A percentile compares a stretch with the other conserved stretches of the same genome.
These are phyloP conservation scores for Oryza nivara DNA, from an alignment of 176 grass and related monocot species.

Conservation along the genomic window DNA sequence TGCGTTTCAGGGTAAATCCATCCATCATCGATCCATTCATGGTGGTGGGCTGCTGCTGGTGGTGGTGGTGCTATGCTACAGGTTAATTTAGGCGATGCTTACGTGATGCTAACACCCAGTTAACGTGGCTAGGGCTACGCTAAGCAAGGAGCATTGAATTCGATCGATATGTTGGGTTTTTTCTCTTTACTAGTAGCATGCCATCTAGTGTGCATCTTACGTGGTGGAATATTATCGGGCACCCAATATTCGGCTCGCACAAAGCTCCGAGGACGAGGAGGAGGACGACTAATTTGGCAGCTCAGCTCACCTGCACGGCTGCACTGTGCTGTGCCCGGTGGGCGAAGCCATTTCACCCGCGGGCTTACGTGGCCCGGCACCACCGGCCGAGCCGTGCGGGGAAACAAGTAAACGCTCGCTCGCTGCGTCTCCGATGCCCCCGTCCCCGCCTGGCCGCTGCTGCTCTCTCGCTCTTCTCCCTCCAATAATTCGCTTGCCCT, in stretches of 20 bases:
- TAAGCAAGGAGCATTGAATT: neutral
- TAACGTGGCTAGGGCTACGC: neutral
- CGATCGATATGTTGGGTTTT: neutral
- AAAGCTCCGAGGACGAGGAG: neutral
- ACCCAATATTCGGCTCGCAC: neutral
- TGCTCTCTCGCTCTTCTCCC: constrained; percentile 21
- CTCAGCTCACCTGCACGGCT: neutral
- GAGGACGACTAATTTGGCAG: neutral
- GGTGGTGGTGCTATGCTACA: neutral
- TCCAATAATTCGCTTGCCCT: constrained; percentile 53
- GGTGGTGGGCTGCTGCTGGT: no score
- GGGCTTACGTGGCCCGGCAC: constrained; percentile 36
- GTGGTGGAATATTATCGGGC: neutral
- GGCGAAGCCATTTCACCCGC: constrained; percentile 36
- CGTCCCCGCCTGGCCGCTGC: neutral
- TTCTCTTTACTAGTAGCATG: neutral
- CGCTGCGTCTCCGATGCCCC: neutral
- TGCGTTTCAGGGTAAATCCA: neutral
- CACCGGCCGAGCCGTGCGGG: constrained; percentile 41
- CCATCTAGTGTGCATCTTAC: neutral
- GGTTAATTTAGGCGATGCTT: neutral
- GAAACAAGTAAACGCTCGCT: constrained; percentile 25
- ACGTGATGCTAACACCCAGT: neutral
- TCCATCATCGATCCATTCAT: no score
- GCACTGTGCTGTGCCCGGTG: constrained; percentile 36